Percentiles rank a stretch among this genome's conserved stretches.
Conservation (phyloP, 2,329 filamentous ascomycete genomes). For the Lachnellula suecica region DNA sequence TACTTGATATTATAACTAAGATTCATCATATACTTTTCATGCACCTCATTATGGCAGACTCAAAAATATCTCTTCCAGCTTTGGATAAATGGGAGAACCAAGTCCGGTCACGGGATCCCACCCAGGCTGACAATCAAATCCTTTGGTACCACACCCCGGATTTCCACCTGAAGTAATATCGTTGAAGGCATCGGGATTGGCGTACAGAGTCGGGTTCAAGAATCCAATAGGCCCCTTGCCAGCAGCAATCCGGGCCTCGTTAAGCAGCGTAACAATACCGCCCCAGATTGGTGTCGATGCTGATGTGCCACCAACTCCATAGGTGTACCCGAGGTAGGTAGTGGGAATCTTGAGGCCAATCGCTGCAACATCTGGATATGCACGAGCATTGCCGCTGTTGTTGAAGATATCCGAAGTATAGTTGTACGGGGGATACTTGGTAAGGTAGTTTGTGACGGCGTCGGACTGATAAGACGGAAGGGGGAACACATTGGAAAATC, state of each 20-base stretch:
- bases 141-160: conserved; percentile 30
- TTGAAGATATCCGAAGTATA: conserved; percentile 19
- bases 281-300: conserved; percentile 54
- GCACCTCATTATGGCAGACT: conserved; percentile 8
- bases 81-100: conserved; percentile 15
- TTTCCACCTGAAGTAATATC: conserved; percentile 31
- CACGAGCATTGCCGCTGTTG: conserved; percentile 22
- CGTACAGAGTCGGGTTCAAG: conserved; percentile 33
- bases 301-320: conserved; percentile 23
- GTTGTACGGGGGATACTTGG: conserved; percentile 16
- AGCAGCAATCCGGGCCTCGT: conserved; percentile 34
- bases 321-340: conserved; percentile 17
- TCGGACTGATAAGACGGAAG: conserved; percentile 27
- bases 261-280: conserved; percentile 47
- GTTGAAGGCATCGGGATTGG: conserved; percentile 25
- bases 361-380: conserved; percentile 27
- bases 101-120: conserved; percentile 34
- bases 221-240: conserved; percentile 37
- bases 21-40: too few relatives aligned
- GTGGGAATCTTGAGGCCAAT: conserved; percentile 21
- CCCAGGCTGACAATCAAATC: conserved; percentile 27
- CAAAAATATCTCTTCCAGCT: conserved; percentile 13
- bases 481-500: conserved; percentile 45
- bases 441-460: conserved; percentile 22
- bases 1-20: too few relatives aligned